A percentile compares a stretch with the other conserved stretches of the same genome.
These are phyloP conservation scores for Botrytis paeoniae DNA, from an alignment of 2,329 filamentous ascomycete genomes.

Conservation along the genomic window DNA sequence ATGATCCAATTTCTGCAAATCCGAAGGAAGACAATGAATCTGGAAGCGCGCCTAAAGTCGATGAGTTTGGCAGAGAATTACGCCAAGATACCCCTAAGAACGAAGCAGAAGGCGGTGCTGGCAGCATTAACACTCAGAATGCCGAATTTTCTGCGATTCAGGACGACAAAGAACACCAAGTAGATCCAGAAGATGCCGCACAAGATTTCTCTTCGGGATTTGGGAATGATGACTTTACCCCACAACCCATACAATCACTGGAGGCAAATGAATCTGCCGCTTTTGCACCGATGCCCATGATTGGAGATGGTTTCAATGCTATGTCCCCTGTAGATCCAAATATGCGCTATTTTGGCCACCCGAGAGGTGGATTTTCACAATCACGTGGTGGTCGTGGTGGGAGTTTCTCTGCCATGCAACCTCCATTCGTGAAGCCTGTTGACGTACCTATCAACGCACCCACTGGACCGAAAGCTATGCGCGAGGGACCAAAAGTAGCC, in stretches of 20 bases:
- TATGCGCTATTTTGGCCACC: constrained; percentile 33
- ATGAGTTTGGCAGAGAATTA: constrained; percentile 40
- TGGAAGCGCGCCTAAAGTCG: constrained; percentile 32
- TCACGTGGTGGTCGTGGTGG: constrained; percentile 39
- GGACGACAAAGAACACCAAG: constrained; percentile 22
- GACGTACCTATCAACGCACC: constrained; percentile 69
- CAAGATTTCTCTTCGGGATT: constrained; percentile 20
- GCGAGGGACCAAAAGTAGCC: constrained; percentile 80
- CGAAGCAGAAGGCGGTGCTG: constrained; percentile 9
- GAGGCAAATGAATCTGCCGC: constrained; percentile 31
- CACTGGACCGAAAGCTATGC: constrained; percentile 91
- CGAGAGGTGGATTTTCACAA: constrained; percentile 32
- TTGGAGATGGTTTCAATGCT: constrained; percentile 29
- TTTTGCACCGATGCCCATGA: constrained; percentile 60
- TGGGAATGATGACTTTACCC: constrained; percentile 22
- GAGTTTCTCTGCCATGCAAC: constrained; percentile 40
- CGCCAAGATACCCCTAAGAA: constrained; percentile 30
- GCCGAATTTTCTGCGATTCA: constrained; percentile 16
- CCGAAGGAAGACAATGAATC: constrained; percentile 33
- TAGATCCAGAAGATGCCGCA: constrained; percentile 22
- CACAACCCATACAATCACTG: constrained; percentile 38
- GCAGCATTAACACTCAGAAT: constrained; percentile 12
- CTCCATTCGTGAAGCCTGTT: constrained; percentile 36
- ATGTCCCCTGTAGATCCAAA: constrained; percentile 19
- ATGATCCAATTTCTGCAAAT: constrained; percentile 33